Conservation (phyloP, 2,329 filamentous ascomycete genomes). For the Cordyceps javanica region DNA sequence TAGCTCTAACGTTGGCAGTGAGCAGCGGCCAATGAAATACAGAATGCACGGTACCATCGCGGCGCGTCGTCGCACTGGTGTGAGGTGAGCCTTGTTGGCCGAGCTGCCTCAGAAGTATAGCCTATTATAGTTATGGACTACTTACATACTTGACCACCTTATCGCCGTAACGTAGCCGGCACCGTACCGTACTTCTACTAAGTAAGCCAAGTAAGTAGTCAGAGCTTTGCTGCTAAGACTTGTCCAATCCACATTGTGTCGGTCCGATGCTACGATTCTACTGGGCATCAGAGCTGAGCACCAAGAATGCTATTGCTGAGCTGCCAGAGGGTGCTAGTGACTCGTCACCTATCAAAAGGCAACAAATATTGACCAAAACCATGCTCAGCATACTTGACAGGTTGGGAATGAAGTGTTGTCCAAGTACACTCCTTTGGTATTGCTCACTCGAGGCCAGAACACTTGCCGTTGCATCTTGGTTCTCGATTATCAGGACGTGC, state of each 20-base stretch:
- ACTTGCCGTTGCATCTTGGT: no score
- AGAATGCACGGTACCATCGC: background rate
- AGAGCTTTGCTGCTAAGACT: background rate
- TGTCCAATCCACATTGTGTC: background rate
- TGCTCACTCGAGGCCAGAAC: no score
- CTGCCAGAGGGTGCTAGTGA: no score
- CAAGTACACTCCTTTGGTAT: no score
- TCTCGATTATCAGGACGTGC: no score
- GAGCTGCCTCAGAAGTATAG: background rate
- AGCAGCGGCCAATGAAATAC: no score
- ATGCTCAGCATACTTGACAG: no score
- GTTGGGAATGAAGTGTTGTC: no score
- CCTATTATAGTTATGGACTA: no score
- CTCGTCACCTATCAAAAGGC: no score
- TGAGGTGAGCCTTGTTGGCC: background rate
- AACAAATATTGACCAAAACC: no score
- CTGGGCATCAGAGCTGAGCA: background rate
- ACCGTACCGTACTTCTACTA: background rate
- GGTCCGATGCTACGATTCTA: background rate
- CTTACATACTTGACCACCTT: background rate
- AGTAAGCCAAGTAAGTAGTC: background rate
- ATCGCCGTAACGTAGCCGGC: background rate
- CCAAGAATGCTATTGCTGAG: background rate
- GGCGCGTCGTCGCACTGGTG: background rate
- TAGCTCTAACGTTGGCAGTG: no score